phyloP scores from a whole-genome alignment of 2,329 filamentous ascomycete genomes.

The Trichoderma afroharzianum region DNA sequence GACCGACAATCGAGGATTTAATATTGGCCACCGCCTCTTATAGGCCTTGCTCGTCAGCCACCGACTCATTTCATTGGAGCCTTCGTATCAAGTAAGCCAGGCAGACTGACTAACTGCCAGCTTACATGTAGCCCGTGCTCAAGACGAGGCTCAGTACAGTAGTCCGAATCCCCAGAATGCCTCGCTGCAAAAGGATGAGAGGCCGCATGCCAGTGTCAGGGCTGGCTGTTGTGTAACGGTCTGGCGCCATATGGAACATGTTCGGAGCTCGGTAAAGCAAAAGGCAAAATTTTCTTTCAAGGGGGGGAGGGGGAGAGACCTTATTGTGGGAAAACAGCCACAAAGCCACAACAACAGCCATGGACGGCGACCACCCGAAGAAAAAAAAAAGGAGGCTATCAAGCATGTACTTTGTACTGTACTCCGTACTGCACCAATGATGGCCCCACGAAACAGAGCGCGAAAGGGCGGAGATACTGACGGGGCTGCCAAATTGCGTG shows the following conservation, averaged over 20 bases:
- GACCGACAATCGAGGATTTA: not conserved
- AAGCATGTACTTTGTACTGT: not conserved
- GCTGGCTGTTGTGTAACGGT: not conserved
- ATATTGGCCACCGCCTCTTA: not conserved
- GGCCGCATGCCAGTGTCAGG: not conserved
- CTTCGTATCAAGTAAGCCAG: not conserved
- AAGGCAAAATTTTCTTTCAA: not conserved
- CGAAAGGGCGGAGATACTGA: not conserved
- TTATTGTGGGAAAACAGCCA: not conserved
- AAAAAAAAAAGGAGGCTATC: not conserved
- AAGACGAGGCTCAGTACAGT: not conserved
- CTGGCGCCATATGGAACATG: not conserved
- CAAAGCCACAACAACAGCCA: not conserved
- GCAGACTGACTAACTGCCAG: not conserved
- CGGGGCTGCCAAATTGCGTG: not conserved
- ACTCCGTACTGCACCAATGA: not conserved
- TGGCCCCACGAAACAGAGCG: not conserved
- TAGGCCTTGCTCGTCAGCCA: not conserved
- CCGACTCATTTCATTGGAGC: not conserved
- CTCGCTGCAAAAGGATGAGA: not conserved
- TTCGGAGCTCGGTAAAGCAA: slow-evolving; percentile 1
- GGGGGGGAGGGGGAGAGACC: not conserved
- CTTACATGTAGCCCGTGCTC: not conserved
- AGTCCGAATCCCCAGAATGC: not conserved
- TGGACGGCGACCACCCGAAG: not conserved